Conservation (phyloP, 345 rosid species). For the Crucihimalaya himalaica region DNA sequence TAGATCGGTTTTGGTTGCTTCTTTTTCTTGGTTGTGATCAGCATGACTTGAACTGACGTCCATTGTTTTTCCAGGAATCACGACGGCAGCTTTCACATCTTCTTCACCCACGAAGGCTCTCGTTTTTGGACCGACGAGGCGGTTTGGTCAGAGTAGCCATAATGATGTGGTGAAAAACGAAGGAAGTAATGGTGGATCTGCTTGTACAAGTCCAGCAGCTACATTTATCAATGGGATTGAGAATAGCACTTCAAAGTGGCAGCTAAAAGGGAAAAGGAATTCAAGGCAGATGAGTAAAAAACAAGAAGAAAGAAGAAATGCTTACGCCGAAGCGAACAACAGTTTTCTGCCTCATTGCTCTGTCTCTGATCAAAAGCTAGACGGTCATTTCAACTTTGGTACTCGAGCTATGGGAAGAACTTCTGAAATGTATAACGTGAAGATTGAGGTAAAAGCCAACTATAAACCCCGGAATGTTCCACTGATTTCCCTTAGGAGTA, state of each 20-base stretch:
- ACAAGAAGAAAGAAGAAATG: constrained; percentile 51
- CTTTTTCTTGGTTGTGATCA: constrained; percentile 19
- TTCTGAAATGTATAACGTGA: constrained; percentile 62
- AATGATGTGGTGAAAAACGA: constrained; percentile 53
- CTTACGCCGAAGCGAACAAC: constrained; percentile 42
- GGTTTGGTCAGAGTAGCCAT: constrained; percentile 48
- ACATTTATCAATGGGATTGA: constrained; percentile 45
- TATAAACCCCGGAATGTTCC: constrained; percentile 78
- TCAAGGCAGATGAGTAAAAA: constrained; percentile 65
- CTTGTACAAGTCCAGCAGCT: constrained; percentile 23
- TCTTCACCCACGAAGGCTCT: constrained; percentile 40
- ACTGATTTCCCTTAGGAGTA: constrained; percentile 86
- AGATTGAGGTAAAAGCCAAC: constrained; percentile 68
- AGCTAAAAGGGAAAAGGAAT: constrained; percentile 87
- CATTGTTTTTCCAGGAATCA: constrained; percentile 49
- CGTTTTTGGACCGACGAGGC: constrained; percentile 49
- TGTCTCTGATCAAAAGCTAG: constrained; percentile 55
- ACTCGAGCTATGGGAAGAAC: constrained; percentile 44
- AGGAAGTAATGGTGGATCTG: constrained; percentile 23
- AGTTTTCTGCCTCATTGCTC: constrained; percentile 40
- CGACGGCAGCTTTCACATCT: constrained; percentile 38
- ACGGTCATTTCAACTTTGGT: constrained; percentile 52
- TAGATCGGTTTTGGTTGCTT: constrained; percentile 4
- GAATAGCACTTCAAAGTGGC: constrained; percentile 78
- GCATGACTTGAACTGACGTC: constrained; percentile 19